Base-by-base conservation (phyloP, 2,329 filamentous ascomycete species). In the Colletotrichum lini region DNA sequence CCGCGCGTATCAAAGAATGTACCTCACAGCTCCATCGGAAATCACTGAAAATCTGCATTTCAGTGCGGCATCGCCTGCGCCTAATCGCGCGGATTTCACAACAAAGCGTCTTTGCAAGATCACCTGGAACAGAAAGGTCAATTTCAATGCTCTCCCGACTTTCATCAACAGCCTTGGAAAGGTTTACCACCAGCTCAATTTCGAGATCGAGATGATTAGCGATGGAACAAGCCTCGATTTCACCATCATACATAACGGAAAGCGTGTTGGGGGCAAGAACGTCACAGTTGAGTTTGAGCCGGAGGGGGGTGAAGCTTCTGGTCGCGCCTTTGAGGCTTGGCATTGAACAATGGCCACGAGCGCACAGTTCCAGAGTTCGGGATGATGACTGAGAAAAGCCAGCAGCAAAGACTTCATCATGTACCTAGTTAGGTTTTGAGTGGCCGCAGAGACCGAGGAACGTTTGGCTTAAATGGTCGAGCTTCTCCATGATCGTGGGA, bases 201-300 rank as follows among this genome's bases (percentile, higher is more conserved):
- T 18, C 15, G 58, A 67, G 0, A 5, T 79, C 0, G 62, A 76
- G 18, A 78, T 80, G 72, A 58, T 72, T 0, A 74, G 73, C 13
- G 72, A 76, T 0, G 77, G 72, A 0, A 72, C 67, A 0, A 75
- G 53, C 0, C 49, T 76, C 2, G 77, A 79, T 44, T 79, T 80
- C 15, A 50, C 70, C 0, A 15, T 78, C 2, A 66, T 71, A 2
- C 61, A 74, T 0, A 1, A 74, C 1, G 74, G 70, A 0, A 63
- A 73, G 3, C 69, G 59, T 0, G 68, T 79, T 0, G 77, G 72
- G 0, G 66, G 62, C 0, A 61, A 71, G 18, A 74, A 76, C 16
- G 57, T 80, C 0, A 52, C 71, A 0, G 73, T 80, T 1, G 38
- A 75, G 0, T 80, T 78, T 30, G 58, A 66, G 16, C 5, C 9